Conservation (phyloP, 495 filamentous ascomycete genomes). For the Neurospora pannonica region DNA sequence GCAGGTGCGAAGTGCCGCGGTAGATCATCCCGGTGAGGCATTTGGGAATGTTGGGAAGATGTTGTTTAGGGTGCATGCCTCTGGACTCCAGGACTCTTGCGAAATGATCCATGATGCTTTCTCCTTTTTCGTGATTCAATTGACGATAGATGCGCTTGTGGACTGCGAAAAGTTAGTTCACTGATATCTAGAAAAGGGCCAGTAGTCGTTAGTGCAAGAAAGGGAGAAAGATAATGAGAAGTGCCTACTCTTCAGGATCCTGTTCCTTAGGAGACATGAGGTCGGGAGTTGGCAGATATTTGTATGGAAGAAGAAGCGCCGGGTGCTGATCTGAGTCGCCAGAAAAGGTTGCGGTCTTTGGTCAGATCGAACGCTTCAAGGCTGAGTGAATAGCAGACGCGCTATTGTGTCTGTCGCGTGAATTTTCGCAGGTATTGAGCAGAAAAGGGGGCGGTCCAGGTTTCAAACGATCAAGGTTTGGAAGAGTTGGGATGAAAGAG, state of each 20-base stretch:
- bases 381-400: neutral
- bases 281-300: neutral
- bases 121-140: neutral
- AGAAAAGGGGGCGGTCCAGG: neutral
- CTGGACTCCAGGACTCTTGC: neutral
- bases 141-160: neutral
- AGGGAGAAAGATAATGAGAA: neutral
- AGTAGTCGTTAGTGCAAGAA: neutral
- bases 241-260: neutral
- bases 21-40: conserved; percentile 4
- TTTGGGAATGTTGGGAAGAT: neutral
- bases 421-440: neutral
- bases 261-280: neutral
- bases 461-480: neutral
- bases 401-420: neutral
- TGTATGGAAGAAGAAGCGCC: neutral
- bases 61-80: neutral
- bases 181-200: neutral
- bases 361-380: neutral
- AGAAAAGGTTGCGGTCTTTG: neutral
- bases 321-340: neutral
- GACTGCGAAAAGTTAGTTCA: neutral
- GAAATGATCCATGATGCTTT: neutral
- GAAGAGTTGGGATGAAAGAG: neutral
- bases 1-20: conserved; percentile 21